These are phyloP conservation scores for Mortierella sp. DNA, from an alignment of 371 early-diverging fungal genomes.

Conservation along the genomic window DNA sequence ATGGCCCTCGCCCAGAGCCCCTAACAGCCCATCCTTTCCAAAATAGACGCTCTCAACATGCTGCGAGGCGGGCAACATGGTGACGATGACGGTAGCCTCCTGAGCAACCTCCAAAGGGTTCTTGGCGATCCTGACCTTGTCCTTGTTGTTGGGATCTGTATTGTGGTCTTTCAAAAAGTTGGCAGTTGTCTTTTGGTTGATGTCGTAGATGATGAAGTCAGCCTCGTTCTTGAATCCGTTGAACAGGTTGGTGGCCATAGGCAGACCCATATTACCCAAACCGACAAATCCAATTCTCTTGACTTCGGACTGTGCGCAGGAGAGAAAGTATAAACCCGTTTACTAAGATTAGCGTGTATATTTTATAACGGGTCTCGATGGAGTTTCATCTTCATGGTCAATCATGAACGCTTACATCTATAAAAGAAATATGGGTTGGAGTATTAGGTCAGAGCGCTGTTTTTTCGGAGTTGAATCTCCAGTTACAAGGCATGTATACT, in stretches of 20 bases:
- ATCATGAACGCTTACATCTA: constrained; percentile 23
- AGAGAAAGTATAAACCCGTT: too few relatives aligned
- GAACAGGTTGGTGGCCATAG: constrained; percentile 92
- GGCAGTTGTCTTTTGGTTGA: constrained; percentile 65
- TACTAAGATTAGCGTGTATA: too few relatives aligned
- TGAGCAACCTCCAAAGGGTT: constrained; percentile 80
- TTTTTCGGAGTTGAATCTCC: too few relatives aligned
- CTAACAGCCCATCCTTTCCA: constrained; percentile 69
- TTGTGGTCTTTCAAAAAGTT: constrained; percentile 61
- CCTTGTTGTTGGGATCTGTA: constrained; percentile 54
- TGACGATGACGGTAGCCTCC: constrained; percentile 82
- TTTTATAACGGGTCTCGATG: too few relatives aligned
- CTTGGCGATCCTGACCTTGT: constrained; percentile 62
- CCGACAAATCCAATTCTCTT: constrained; percentile 91
- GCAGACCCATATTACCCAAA: constrained; percentile 94
- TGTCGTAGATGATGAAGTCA: constrained; percentile 79
- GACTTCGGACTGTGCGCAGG: constrained; percentile 44
- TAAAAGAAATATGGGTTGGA: neutral
- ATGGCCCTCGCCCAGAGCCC: constrained; percentile 60
- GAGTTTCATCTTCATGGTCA: too few relatives aligned
- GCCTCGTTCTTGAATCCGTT: constrained; percentile 62
- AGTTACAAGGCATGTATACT: too few relatives aligned
- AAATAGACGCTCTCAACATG: constrained; percentile 88
- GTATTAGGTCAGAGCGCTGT: too few relatives aligned
- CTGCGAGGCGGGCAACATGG: constrained; percentile 90